Evolutionary conservation across 1,284 basidiomycete genomes (phyloP).

Genomic region (Cryptococcus hybrid): DNA sequence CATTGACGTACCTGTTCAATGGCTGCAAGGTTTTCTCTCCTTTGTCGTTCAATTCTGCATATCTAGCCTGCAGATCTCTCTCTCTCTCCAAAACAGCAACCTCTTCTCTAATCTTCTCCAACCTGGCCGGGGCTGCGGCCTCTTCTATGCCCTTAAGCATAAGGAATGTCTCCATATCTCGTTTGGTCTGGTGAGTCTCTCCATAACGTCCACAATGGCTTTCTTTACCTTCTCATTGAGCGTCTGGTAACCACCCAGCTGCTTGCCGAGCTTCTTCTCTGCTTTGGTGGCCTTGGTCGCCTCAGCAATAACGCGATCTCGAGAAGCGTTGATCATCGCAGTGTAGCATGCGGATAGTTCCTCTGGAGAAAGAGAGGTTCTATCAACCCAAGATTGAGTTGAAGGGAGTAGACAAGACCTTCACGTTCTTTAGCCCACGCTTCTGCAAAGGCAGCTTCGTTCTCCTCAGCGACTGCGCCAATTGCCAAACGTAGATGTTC

Average conservation of each 20-base stretch:
- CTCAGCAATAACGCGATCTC: slow-evolving; percentile 76
- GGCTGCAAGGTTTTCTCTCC: slow-evolving; percentile 62
- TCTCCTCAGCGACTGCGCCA: slow-evolving; percentile 60
- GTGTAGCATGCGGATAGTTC: slow-evolving; percentile 66
- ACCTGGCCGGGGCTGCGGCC: slow-evolving; percentile 68
- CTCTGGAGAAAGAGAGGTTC: slow-evolving; percentile 58
- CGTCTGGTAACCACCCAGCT: slow-evolving; percentile 85
- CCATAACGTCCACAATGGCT: slow-evolving; percentile 66
- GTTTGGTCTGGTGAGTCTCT: slow-evolving; percentile 51
- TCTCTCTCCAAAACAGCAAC: slow-evolving; percentile 72
- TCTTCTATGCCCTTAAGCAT: slow-evolving; percentile 69
- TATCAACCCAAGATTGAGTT: slow-evolving; percentile 62
- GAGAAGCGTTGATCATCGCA: slow-evolving; percentile 61
- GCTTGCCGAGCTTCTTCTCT: slow-evolving; percentile 88
- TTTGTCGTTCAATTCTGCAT: slow-evolving; percentile 77
- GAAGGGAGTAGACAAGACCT: slow-evolving; percentile 60
- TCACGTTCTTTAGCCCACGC: slow-evolving; percentile 69
- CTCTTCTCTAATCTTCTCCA: slow-evolving; percentile 75
- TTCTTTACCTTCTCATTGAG: slow-evolving; percentile 69
- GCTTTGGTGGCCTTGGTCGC: slow-evolving; percentile 76
- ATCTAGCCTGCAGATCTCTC: slow-evolving; percentile 68
- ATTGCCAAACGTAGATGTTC: slow-evolving; percentile 75
- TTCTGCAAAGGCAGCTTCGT: slow-evolving; percentile 56
- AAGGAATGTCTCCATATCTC: slow-evolving; percentile 75
- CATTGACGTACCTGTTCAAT: slow-evolving; percentile 53